A percentile compares a stretch with the other conserved stretches of the same genome.
phyloP scores from a whole-genome alignment of 2,329 filamentous ascomycete genomes.

The Chaetomium sp. region DNA sequence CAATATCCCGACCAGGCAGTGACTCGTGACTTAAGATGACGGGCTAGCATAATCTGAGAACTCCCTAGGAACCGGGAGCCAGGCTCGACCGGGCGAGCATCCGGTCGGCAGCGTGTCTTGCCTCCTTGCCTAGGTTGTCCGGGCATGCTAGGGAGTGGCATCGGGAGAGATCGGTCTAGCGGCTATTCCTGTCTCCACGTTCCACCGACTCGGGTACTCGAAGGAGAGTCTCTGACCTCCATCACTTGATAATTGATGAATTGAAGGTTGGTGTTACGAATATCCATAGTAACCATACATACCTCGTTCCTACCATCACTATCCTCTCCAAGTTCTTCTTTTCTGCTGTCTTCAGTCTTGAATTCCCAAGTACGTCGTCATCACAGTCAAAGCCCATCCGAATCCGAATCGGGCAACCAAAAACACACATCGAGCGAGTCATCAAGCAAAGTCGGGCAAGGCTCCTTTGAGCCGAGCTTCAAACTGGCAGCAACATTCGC shows the following conservation, averaged over 20 bases:
- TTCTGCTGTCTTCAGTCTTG: background rate
- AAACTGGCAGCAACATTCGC: constrained; percentile 9
- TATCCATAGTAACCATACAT: background rate
- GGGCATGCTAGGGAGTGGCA: background rate
- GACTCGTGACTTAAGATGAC: constrained; percentile 14
- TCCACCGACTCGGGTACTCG: background rate
- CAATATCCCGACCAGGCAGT: constrained; percentile 1
- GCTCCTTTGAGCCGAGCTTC: constrained; percentile 29
- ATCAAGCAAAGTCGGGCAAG: background rate
- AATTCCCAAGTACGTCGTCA: background rate
- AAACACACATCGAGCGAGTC: constrained; percentile 7
- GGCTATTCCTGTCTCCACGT: constrained; percentile 32
- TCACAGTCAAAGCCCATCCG: background rate
- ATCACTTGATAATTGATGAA: constrained; percentile 1
- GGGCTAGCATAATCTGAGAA: constrained; percentile 16
- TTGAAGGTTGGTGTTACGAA: background rate
- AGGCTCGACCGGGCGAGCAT: constrained; percentile 22
- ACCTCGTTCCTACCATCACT: background rate
- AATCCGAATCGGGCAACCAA: background rate
- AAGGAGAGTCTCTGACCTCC: background rate
- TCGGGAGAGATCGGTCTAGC: constrained; percentile 39
- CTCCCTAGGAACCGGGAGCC: constrained; percentile 20
- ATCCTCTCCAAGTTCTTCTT: background rate
- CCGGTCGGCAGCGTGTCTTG: constrained; percentile 2
- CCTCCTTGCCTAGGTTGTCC: background rate